Conservation (phyloP, 1,284 basidiomycete genomes). For the Rhodotorula sp. region DNA sequence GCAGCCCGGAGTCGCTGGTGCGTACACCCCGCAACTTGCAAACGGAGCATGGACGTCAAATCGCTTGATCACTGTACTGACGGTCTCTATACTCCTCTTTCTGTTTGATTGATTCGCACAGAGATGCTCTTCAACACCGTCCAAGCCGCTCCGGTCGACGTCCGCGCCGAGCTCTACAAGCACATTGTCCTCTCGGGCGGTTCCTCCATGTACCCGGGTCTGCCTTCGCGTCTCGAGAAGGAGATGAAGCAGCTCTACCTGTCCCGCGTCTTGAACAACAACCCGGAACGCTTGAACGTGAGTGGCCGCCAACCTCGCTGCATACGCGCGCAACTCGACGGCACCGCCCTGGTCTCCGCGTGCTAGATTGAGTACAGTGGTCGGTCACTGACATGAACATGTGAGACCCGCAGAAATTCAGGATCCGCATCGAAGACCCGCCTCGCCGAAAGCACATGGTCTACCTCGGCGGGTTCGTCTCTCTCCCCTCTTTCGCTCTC, state of each 20-base stretch:
- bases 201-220: conserved; percentile 96
- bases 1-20: conserved; percentile 91
- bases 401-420: conserved; percentile 78
- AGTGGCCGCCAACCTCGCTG: not conserved
- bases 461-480: conserved; percentile 75
- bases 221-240: conserved; percentile 94
- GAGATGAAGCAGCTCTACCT: conserved; percentile 99
- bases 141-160: conserved; percentile 85
- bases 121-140: conserved; percentile 98
- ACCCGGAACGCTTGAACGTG: conserved; percentile 73
- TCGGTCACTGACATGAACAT: not conserved
- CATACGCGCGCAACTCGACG: too few species aligned
- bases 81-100: not conserved
- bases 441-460: conserved; percentile 99
- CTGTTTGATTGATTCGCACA: conserved; percentile 42
- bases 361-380: too few species aligned
- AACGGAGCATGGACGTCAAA: too few species aligned
- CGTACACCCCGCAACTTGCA: conserved; percentile 27
- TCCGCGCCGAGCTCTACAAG: conserved; percentile 90
- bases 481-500: not conserved
- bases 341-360: too few species aligned
- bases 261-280: conserved; percentile 79
- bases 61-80: too few species aligned
- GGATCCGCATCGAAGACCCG: conserved; percentile 96
- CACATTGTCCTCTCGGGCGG: conserved; percentile 97